Evolutionary conservation across 164 flowering plant genomes (phyloP).

Genomic region (Vitis cinerea): DNA sequence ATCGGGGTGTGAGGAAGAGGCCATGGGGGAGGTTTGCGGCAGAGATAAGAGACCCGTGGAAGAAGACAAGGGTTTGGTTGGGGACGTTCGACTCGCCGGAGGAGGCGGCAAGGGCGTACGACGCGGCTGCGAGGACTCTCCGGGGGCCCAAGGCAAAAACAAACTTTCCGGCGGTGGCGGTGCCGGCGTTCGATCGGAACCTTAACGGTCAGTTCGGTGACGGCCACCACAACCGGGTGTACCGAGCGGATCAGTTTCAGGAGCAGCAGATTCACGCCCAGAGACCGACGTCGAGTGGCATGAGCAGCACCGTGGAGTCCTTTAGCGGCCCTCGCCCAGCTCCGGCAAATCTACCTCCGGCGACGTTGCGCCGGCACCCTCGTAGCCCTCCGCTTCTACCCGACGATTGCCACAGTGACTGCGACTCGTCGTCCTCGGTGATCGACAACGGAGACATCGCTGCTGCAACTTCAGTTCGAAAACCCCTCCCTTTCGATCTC

Average conservation of each 20-base stretch:
- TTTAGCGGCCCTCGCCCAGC: slow-evolving; percentile 60
- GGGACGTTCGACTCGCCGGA: slow-evolving; percentile 86
- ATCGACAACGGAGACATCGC: slow-evolving; percentile 43
- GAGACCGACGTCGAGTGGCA: slow-evolving; percentile 63
- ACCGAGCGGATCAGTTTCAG: slow-evolving; percentile 2
- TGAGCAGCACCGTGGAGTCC: slow-evolving; percentile 82
- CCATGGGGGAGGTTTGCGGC: slow-evolving; percentile 90
- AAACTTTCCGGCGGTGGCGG: slow-evolving; percentile 37
- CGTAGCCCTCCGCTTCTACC: slow-evolving; percentile 44
- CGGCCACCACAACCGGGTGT: slow-evolving; percentile 8
- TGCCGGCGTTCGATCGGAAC: background rate
- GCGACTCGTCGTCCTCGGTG: slow-evolving; percentile 84
- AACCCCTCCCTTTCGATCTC: slow-evolving; percentile 51
- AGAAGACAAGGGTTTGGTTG: slow-evolving; percentile 79
- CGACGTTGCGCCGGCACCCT: slow-evolving; percentile 15
- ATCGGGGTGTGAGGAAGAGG: slow-evolving; percentile 71
- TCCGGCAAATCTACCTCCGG: background rate
- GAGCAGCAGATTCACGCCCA: slow-evolving; percentile 31
- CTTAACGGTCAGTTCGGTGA: slow-evolving; percentile 7
- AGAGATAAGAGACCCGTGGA: slow-evolving; percentile 81
- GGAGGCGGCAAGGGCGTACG: slow-evolving; percentile 81
- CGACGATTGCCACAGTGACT: slow-evolving; percentile 80
- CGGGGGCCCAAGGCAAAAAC: slow-evolving; percentile 84
- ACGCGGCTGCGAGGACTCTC: slow-evolving; percentile 63
- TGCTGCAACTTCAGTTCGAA: slow-evolving; percentile 39